phyloP scores from a whole-genome alignment of 2,329 filamentous ascomycete genomes.

The Diaporthe sp. region DNA sequence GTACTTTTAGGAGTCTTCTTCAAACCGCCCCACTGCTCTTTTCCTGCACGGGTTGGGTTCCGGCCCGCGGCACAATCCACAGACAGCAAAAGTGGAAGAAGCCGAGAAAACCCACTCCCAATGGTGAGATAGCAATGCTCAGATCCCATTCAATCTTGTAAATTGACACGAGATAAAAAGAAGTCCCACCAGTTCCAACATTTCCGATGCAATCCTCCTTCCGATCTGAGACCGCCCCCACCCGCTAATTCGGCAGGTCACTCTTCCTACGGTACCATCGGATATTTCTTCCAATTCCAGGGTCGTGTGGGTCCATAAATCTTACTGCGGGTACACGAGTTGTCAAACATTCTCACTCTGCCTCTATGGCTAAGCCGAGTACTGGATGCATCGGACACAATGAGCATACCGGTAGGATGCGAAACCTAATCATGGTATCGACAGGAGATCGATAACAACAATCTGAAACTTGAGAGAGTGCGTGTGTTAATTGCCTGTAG shows the following conservation, averaged over 20 bases:
- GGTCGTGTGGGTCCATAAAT: background rate
- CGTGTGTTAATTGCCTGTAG: no score
- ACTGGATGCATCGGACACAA: background rate
- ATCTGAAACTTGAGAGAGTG: no score
- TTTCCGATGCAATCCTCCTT: background rate
- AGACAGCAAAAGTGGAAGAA: background rate
- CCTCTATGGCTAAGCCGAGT: background rate
- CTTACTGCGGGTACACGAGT: background rate
- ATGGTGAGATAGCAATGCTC: background rate
- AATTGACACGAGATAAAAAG: background rate
- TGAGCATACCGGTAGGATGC: background rate
- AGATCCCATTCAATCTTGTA: background rate
- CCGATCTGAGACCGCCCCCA: background rate
- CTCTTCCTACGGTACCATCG: background rate
- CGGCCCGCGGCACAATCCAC: background rate
- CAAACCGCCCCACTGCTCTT: background rate
- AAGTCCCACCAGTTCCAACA: background rate
- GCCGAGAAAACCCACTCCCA: background rate
- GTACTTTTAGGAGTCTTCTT: no score
- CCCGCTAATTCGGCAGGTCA: background rate
- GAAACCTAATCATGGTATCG: background rate
- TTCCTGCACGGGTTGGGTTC: background rate
- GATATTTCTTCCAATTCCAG: conserved; percentile 5
- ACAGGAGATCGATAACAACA: background rate
- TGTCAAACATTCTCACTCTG: background rate